A percentile compares a stretch with the other conserved stretches of the same genome.
Evolutionary conservation across 345 rosid genomes (phyloP).

Genomic region (Clausena lansium): DNA sequence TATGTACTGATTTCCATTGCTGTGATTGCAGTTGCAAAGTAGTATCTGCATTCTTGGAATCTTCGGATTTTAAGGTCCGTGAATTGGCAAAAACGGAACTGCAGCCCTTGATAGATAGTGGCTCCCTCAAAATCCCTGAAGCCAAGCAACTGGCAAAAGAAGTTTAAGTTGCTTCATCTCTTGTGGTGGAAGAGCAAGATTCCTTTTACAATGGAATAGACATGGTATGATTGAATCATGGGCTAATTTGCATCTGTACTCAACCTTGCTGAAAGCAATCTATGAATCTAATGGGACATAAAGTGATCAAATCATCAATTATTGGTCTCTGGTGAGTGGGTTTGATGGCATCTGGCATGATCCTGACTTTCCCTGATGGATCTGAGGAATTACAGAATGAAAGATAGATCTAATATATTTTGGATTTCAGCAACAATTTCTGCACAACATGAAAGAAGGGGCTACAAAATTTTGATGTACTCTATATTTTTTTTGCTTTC

Average conservation of each 20-base stretch:
- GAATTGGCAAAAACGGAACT: constrained; percentile 58
- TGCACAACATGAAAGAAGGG: background rate
- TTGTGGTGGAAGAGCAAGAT: background rate
- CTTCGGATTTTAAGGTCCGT: constrained; percentile 43
- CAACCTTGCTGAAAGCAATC: background rate
- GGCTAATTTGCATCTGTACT: background rate
- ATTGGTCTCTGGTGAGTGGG: background rate
- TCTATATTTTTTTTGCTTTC: background rate
- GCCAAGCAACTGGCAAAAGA: constrained; percentile 32
- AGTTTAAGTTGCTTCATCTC: constrained; percentile 18
- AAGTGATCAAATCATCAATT: background rate
- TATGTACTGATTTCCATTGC: constrained; percentile 4
- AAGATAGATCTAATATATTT: background rate
- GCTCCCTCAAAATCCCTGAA: constrained; percentile 51
- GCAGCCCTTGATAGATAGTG: constrained; percentile 62
- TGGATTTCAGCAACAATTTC: background rate
- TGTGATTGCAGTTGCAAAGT: constrained; percentile 70
- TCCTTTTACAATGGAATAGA: background rate
- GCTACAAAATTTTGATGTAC: background rate
- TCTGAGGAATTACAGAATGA: background rate
- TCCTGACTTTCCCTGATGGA: background rate
- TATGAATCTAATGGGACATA: background rate
- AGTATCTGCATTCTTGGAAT: constrained; percentile 65
- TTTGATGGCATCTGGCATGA: background rate
- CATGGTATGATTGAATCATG: background rate